Evolutionary conservation across 2,329 filamentous ascomycete genomes (phyloP), one percentile per base, ranked within the genome.

Genomic region (Coniochaeta sp.): DNA sequence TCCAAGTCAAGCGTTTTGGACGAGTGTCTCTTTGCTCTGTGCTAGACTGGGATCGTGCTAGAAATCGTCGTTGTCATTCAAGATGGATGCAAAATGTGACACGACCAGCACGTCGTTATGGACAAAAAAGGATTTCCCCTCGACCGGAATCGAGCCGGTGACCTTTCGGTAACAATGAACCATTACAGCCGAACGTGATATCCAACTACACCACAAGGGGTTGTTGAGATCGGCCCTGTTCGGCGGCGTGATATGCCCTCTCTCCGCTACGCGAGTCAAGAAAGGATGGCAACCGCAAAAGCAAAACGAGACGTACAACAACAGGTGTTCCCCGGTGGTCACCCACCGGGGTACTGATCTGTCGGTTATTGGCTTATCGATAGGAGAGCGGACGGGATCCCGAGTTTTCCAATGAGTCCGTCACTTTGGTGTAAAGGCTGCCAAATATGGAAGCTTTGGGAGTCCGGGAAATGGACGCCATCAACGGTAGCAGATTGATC

Each of bases 71-170:
- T n/a, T n/a, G n/a, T n/a, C n/a, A n/a, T n/a, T n/a, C n/a, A n/a
- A n/a, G n/a, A n/a, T n/a, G n/a, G n/a, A n/a, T n/a, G n/a, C n/a
- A n/a, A n/a, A n/a, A 31, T 31, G 28, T 24, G 24, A n/a, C 19
- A 47, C 9, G n/a, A 31, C n/a, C n/a, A n/a, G n/a, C 22, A n/a
- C 5, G 26, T 22, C 24, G 6, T 26, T 1, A 17, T 17, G 47
- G 47, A 24, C 47, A 52, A 52, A 52, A 31, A 52, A 52, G 12
- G 26, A 28, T 31, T 26, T 52, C 47, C 47, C 47, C 47, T 52
- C 47, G 47, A 52, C 47, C 47, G 47, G 47, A 52, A 52, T 52
- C 47, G 47, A 52, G 47, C 47, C 47, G 47, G 47, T 52, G 47
- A 52, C 47, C 47, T 52, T 52, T 52, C 47, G 47, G 26, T 52